Evolutionary conservation across 2,329 filamentous ascomycete genomes (phyloP).

Genomic region (Fusarium anthophilum): DNA sequence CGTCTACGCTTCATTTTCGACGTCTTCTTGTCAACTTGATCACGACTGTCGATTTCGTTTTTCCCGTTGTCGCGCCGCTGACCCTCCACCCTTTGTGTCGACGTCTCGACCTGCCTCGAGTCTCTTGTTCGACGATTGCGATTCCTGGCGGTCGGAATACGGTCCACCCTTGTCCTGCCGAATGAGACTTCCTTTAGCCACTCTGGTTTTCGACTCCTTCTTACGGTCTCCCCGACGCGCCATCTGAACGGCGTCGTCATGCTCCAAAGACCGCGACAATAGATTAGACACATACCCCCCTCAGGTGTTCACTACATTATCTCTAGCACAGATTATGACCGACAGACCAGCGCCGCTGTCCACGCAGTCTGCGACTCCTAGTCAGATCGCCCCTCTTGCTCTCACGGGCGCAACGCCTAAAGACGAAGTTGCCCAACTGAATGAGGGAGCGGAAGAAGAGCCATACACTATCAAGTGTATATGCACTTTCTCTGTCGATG

Average conservation of each 20-base stretch:
- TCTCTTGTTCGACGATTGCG: slow-evolving; percentile 24
- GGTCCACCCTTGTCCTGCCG: slow-evolving; percentile 15
- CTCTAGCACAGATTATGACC: slow-evolving; percentile 68
- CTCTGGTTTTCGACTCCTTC: slow-evolving; percentile 32
- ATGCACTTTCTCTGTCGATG: slow-evolving; percentile 91
- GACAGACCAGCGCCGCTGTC: slow-evolving; percentile 64
- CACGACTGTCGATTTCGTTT: slow-evolving; percentile 14
- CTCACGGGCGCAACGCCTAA: slow-evolving; percentile 46
- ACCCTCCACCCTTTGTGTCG: slow-evolving; percentile 33
- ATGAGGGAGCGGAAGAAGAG: slow-evolving; percentile 73
- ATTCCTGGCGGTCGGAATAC: slow-evolving; percentile 19
- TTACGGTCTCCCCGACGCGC: slow-evolving; percentile 47
- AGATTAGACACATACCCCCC: slow-evolving; percentile 55
- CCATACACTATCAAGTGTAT: slow-evolving; percentile 98
- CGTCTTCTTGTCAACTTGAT: slow-evolving; percentile 13
- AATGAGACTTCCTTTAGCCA: slow-evolving; percentile 37
- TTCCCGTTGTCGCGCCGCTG: slow-evolving; percentile 25
- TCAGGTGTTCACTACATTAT: slow-evolving; percentile 49
- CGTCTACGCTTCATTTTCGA: slow-evolving; percentile 23
- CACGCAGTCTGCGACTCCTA: slow-evolving; percentile 65
- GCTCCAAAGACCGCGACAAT: slow-evolving; percentile 63
- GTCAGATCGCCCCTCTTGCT: slow-evolving; percentile 58
- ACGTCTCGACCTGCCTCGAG: slow-evolving; percentile 24
- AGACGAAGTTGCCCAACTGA: slow-evolving; percentile 56
- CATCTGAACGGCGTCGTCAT: slow-evolving; percentile 65